Evolutionary conservation across 2,329 filamentous ascomycete species (phyloP).

Genomic region (Chaetoscypha palmicola): DNA sequence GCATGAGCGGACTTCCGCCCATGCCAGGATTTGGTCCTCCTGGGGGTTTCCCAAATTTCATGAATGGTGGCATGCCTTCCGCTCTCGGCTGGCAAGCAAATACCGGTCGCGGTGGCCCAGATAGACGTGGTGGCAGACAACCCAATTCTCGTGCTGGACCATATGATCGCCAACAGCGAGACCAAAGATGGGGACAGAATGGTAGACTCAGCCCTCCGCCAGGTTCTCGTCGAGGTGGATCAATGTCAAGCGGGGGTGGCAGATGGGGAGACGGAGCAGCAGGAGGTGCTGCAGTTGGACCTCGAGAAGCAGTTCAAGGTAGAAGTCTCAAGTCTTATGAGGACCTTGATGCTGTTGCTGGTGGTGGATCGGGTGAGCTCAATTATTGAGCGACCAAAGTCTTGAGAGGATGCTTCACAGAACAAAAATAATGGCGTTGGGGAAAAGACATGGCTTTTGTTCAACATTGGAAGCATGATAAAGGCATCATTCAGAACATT

Average conservation of each 20-base stretch:
- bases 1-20: constrained; percentile 48
- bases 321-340: constrained; percentile 95
- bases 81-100: constrained; percentile 31
- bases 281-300: constrained; percentile 70
- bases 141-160: constrained; percentile 60
- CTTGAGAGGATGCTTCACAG: background rate
- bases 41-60: constrained; percentile 46
- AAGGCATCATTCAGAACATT: background rate
- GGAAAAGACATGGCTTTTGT: background rate
- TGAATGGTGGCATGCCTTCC: constrained; percentile 32
- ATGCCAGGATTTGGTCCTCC: constrained; percentile 52
- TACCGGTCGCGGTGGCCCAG: constrained; percentile 53
- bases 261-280: constrained; percentile 68
- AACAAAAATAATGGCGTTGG: constrained; percentile 2
- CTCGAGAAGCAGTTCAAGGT: constrained; percentile 85
- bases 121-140: constrained; percentile 60
- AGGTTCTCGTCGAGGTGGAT: constrained; percentile 45
- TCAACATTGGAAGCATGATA: background rate
- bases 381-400: constrained; percentile 58
- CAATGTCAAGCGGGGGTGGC: constrained; percentile 42
- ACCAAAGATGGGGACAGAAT: constrained; percentile 41
- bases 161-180: constrained; percentile 62
- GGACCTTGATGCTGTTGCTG: constrained; percentile 81
- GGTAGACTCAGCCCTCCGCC: constrained; percentile 42
- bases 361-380: constrained; percentile 70